Evolutionary conservation across 2,329 filamentous ascomycete species (phyloP).

Genomic region (Botrytis fabae): DNA sequence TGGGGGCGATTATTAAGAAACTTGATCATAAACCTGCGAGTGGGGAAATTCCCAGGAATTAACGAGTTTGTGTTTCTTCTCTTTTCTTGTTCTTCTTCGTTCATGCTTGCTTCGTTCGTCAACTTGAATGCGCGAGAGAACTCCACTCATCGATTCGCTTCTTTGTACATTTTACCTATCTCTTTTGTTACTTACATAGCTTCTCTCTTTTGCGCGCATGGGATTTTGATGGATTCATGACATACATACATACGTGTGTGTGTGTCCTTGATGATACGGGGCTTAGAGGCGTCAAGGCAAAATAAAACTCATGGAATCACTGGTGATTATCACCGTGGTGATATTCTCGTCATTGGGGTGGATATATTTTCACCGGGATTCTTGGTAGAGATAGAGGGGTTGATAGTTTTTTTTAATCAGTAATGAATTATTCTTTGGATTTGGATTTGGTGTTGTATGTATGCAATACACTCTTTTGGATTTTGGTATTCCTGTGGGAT

Average conservation of each 20-base stretch:
- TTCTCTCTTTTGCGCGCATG: not conserved
- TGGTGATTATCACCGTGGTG: not conserved
- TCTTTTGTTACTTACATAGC: not conserved
- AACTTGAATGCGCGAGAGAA: not conserved
- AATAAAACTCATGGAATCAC: not conserved
- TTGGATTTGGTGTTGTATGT: not conserved
- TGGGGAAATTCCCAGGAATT: constrained; percentile 26
- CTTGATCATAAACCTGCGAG: constrained; percentile 53
- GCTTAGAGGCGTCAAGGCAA: not conserved
- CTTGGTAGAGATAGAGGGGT: not conserved
- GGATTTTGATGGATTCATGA: not conserved
- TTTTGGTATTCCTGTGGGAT: no score
- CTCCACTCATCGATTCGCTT: not conserved
- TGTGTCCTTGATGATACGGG: not conserved
- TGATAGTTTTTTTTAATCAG: not conserved
- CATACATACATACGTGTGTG: no score
- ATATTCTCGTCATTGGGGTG: not conserved
- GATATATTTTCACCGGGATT: not conserved
- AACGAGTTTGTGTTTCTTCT: not conserved
- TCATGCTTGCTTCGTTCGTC: no score
- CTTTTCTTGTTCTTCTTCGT: no score
- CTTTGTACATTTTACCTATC: not conserved
- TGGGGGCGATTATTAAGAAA: constrained; percentile 72
- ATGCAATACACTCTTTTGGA: no score
- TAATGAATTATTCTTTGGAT: not conserved